Percentiles rank a stretch among this genome's conserved stretches.
Conservation (phyloP, 2,329 filamentous ascomycete genomes). For the Botrytis porri region DNA sequence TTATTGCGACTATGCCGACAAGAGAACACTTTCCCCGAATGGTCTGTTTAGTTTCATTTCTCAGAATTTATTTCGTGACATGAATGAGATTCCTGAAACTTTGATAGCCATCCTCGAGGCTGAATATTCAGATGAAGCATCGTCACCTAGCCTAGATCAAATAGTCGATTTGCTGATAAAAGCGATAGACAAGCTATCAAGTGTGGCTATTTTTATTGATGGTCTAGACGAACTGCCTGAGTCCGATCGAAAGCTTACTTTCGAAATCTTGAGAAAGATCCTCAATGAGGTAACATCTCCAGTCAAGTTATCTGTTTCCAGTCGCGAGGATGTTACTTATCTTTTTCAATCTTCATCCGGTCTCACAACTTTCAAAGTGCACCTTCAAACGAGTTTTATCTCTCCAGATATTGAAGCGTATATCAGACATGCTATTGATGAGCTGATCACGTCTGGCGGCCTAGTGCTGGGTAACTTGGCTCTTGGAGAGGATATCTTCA, state of each 20-base stretch:
- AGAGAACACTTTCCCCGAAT: constrained; percentile 17
- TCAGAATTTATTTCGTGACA: not conserved
- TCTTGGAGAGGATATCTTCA: not conserved
- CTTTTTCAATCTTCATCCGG: not conserved
- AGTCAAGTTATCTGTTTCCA: not conserved
- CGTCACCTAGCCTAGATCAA: not conserved
- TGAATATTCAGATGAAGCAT: not conserved
- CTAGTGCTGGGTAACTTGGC: not conserved
- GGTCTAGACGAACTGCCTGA: not conserved
- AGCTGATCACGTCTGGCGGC: not conserved
- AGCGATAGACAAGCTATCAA: not conserved
- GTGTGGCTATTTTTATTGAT: not conserved
- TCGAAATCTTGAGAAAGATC: not conserved
- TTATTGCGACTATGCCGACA: constrained; percentile 24
- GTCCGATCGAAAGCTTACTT: not conserved
- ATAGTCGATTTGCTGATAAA: not conserved
- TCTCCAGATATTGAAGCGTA: not conserved
- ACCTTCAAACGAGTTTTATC: not conserved
- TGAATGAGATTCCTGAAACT: not conserved
- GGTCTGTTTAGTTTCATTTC: not conserved
- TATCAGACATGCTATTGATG: not conserved
- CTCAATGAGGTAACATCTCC: not conserved
- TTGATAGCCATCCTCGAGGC: not conserved
- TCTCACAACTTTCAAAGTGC: not conserved
- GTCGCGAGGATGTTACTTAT: not conserved